Conservation (phyloP, 148 eudicot species). For the Fagopyrum esculentum region DNA sequence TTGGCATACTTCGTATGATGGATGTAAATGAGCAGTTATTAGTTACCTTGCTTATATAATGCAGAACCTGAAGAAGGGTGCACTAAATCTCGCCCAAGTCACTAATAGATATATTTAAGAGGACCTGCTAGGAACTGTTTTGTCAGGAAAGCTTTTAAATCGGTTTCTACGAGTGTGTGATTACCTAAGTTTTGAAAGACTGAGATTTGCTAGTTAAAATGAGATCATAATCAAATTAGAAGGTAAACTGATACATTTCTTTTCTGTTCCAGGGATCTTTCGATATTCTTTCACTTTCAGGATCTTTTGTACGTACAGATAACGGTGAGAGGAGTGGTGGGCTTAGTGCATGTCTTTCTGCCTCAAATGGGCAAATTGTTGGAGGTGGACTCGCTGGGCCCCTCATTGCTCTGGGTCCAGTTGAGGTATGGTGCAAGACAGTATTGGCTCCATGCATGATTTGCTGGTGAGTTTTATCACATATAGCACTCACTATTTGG, state of each 20-base stretch:
- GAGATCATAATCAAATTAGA: not conserved
- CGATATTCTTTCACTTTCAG: conserved; percentile 60
- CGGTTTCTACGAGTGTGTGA: not conserved
- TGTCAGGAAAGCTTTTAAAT: not conserved
- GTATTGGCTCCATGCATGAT: not conserved
- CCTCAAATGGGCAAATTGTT: conserved; percentile 48
- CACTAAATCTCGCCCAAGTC: not conserved
- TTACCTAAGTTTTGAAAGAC: not conserved
- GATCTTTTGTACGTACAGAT: conserved; percentile 60
- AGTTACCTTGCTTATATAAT: not conserved
- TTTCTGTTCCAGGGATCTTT: conserved; percentile 48
- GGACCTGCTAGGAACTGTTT: not conserved
- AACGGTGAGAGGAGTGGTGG: conserved; percentile 67
- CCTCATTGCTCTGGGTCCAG: conserved; percentile 63
- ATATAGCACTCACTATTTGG: not conserved
- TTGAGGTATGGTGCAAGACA: conserved; percentile 40
- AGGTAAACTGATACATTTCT: not conserved
- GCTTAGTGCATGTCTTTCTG: conserved; percentile 51
- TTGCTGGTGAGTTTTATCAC: not conserved
- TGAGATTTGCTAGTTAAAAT: not conserved
- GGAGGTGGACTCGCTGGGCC: conserved; percentile 82
- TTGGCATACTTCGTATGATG: not conserved
- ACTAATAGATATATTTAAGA: not conserved
- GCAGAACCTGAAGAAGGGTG: not conserved
- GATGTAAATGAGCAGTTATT: not conserved